Evolutionary conservation across 2,329 filamentous ascomycete genomes (phyloP).

Genomic region (Cercospora brassicicola): DNA sequence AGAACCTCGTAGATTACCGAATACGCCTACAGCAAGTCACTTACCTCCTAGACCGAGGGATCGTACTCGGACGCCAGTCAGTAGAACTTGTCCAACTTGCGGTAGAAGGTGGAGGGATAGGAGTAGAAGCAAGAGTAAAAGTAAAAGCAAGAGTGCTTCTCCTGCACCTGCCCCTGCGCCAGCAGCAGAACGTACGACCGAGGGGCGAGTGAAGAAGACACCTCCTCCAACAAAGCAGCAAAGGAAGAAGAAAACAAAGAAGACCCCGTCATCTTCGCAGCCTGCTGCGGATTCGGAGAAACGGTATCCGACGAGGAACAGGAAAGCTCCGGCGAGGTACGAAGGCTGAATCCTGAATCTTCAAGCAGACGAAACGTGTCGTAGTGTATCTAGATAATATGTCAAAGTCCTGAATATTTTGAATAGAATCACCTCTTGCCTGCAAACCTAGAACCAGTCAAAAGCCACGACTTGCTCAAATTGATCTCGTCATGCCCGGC

Average conservation of each 20-base stretch:
- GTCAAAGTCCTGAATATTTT: background rate
- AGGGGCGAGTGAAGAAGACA: background rate
- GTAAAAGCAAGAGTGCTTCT: background rate
- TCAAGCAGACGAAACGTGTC: background rate
- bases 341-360: background rate
- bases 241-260: background rate
- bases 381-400: background rate
- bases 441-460: background rate
- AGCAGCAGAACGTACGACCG: background rate
- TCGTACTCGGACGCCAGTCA: conserved; percentile 8
- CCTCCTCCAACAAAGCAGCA: background rate
- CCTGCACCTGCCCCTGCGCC: background rate
- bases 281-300: background rate
- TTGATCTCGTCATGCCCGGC: too few relatives aligned
- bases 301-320: background rate
- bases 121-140: background rate
- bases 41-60: conserved; percentile 17
- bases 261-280: background rate
- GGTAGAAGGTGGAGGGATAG: conserved; percentile 19
- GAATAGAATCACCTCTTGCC: background rate
- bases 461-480: background rate
- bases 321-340: background rate
- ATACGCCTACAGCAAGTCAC: conserved; percentile 25
- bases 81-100: conserved; percentile 19
- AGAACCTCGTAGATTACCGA: conserved; percentile 18